Base-by-base conservation (phyloP, 306 rosid species). In the Gillenia trifoliata region DNA sequence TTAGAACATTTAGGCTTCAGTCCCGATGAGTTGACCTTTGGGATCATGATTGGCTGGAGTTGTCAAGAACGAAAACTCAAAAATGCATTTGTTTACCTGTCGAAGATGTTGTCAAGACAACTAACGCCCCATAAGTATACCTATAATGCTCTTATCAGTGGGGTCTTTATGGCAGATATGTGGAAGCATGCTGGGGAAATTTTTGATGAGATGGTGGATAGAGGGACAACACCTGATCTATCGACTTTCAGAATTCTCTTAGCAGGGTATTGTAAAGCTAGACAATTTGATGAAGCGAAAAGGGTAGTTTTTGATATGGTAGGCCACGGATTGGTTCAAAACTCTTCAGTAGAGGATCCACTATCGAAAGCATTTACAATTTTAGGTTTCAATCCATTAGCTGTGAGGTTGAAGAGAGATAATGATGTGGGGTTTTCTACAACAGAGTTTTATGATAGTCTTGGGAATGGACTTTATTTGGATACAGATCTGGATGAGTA, bases 401-500 rank as follows among this genome's bases (percentile, higher is more conserved):
- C 80, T 56, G 93, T 91, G 85, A 89, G 83, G 77, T 70, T 94
- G 83, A 94, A 87, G 77, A 83, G 97, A 76, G 98, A 90, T 80
- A 94, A 90, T 73, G 74, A 83, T 47, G 64, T 49, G 19, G 79
- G 59, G 31, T 80, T 87, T 73, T 89, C 92, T 25, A 86, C 86
- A 65, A 74, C 98, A 0, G 93, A 91, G 82, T 94, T 91, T 83
- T 87, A 83, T 47, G 98, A 94, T 74, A 75, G 78, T 73, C 84
- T 91, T 63, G 98, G 98, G 63, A 94, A 91, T 78, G 97, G 97
- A 40, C 97, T 94, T 78, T 94, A 94, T 85, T 81, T 94, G 79
- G 98, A 94, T 74, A 73, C 96, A 0, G 89, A 94, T 80, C 77
- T 87, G 68, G 94, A 83, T 70, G 88, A 82, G 80, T 94, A 77